phyloP scores from a whole-genome alignment of 2,329 filamentous ascomycete genomes.

The Curvularia eragrostidis region DNA sequence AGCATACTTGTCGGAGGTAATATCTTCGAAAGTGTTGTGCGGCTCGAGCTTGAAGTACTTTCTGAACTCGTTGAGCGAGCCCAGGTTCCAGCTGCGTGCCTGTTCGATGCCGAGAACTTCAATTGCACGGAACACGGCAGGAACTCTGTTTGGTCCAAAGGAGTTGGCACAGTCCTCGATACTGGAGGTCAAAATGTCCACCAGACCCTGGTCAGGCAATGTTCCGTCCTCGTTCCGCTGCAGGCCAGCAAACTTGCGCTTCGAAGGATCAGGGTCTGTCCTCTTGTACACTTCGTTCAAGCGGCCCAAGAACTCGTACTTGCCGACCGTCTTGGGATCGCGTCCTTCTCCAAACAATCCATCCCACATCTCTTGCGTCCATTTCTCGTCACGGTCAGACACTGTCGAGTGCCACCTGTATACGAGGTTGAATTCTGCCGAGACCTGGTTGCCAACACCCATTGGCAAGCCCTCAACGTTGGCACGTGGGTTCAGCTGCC shows the following conservation, averaged over 20 bases:
- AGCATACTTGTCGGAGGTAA: conserved; percentile 77
- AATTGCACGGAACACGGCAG: conserved; percentile 73
- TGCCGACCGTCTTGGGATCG: conserved; percentile 61
- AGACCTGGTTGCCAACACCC: conserved; percentile 82
- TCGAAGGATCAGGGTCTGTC: conserved; percentile 69
- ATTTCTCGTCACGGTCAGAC: conserved; percentile 75
- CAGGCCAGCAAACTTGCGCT: conserved; percentile 72
- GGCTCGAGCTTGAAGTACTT: conserved; percentile 79
- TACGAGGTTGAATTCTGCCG: conserved; percentile 86
- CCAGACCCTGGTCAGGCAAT: conserved; percentile 79
- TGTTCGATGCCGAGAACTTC: conserved; percentile 84
- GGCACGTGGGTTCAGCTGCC: conserved; percentile 79
- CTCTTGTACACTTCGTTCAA: conserved; percentile 68
- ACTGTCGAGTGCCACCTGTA: conserved; percentile 90
- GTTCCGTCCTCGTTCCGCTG: conserved; percentile 69
- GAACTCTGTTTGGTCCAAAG: conserved; percentile 71
- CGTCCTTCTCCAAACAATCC: conserved; percentile 54
- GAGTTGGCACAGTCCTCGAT: conserved; percentile 76
- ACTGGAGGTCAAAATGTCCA: conserved; percentile 70
- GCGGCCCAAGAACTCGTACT: conserved; percentile 67
- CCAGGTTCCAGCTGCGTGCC: conserved; percentile 76
- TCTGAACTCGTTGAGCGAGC: conserved; percentile 83
- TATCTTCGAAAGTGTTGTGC: conserved; percentile 80
- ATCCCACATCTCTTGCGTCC: conserved; percentile 69
- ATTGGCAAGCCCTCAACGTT: conserved; percentile 70